Evolutionary conservation across 2,329 filamentous ascomycete genomes (phyloP), one percentile per base, ranked within the genome.

Genomic region (Calonectria ilicicola): DNA sequence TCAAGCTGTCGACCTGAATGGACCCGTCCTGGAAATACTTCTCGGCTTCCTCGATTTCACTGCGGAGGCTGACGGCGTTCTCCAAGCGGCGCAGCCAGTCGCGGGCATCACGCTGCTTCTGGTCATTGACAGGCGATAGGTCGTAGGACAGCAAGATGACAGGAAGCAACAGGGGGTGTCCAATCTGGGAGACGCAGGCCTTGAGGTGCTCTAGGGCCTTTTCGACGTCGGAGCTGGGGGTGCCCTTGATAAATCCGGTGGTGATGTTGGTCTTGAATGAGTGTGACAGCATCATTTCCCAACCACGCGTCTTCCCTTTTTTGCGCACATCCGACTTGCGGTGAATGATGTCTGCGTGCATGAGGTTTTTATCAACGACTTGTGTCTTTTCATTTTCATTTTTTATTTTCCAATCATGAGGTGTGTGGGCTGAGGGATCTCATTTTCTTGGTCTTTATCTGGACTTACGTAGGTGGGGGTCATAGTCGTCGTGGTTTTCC

Each of bases 311-410:
- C 78, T 86, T 87, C 73, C 90, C 90, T 83, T 90, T 91, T 80
- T 92, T 92, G 64, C 89, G 89, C 40, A 92, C 91, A 78, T 92
- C 91, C n/a, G 89, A 91, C 81, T 92, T 92, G 76, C 91, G 89
- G 79, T 90, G 91, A 72, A 92, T 87, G 76, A 92, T 89, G 78
- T 92, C 88, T 90, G 70, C 44, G 10, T 17, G 19, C 17, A n/a
- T n/a, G n/a, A 8, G 29, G 29, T 3, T n/a, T 7, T 14, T 65
- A 38, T 49, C 7, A 26, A 14, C 6, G 44, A 14, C n/a, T 40
- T 19, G 23, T 19, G 6, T 19, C 17, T n/a, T 44, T n/a, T n/a
- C 38, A 23, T 7, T 32, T 15, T 35, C 10, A 3, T 35, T 35
- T 35, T 35, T 14, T 35, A 3, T 8, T 35, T 35, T 35, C 29